Conservation (phyloP, 768 basidiomycete species). For the Mycena olivaceomarginata region DNA sequence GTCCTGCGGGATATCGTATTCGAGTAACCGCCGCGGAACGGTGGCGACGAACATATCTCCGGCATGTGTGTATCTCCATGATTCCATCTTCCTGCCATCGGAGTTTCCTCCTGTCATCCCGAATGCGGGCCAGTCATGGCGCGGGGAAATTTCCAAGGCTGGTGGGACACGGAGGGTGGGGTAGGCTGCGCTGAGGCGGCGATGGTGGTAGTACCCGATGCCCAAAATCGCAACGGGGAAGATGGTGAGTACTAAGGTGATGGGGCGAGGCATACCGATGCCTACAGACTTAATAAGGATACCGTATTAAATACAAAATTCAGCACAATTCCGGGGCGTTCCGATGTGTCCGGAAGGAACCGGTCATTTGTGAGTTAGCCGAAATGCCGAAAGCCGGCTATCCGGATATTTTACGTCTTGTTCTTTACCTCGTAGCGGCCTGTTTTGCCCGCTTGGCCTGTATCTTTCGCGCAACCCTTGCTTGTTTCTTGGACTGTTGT, state of each 20-base stretch:
- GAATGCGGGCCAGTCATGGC: slow-evolving; percentile 28
- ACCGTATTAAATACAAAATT: background rate
- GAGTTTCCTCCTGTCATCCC: slow-evolving; percentile 7
- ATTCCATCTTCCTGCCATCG: background rate
- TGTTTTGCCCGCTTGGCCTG: too few relatives aligned
- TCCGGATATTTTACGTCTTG: slow-evolving; percentile 7
- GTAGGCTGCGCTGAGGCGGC: slow-evolving; percentile 14
- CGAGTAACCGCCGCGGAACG: slow-evolving; percentile 16
- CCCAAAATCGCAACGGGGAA: slow-evolving; percentile 17
- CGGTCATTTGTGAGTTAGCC: slow-evolving; percentile 2
- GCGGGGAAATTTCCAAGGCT: slow-evolving; percentile 22
- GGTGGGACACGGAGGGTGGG: slow-evolving; percentile 28
- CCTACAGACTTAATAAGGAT: background rate
- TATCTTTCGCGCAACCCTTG: too few relatives aligned
- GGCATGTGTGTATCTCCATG: slow-evolving; percentile 24
- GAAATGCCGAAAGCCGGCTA: slow-evolving; percentile 2
- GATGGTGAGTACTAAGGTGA: background rate
- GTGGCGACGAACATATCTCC: slow-evolving; percentile 30
- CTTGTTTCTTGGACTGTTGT: too few relatives aligned
- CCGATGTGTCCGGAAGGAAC: slow-evolving; percentile 1
- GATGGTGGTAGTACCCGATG: slow-evolving; percentile 20
- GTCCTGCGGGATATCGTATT: background rate
- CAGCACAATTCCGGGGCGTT: background rate
- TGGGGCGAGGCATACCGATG: slow-evolving; percentile 3
- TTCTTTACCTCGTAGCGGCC: background rate